Base-by-base conservation (phyloP, 148 eudicot genomes). In the Camellia japonica region DNA sequence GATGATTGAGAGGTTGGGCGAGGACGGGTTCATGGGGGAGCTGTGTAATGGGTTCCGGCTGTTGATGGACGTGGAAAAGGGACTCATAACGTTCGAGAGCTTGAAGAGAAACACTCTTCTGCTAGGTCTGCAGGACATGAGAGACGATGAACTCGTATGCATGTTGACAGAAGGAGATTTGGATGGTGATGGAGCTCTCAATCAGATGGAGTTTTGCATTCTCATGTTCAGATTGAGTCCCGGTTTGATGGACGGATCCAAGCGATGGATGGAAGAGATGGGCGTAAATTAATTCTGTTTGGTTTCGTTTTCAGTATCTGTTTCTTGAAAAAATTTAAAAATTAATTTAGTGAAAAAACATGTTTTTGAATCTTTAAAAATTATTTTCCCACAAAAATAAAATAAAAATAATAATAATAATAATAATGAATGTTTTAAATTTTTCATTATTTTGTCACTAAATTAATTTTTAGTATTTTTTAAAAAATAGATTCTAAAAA, bases 201-300 rank as follows among this genome's bases (percentile, higher is more conserved):
- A 67, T 54, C 73, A 67, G 80, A 63, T 78, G 63, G 80, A 78
- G 63, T 78, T 78, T 18, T 78, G 80, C 59, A 67, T 78, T 30
- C 63, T 78, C 49, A 78, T 78, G 80, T 78, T 78, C 59, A 78
- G 80, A 54, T 6, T 78, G 63, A 78, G 80, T 30, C 80, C 80
- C 1, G 80, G 72, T 4, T 67, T 78, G 51, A 78, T 78, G 80
- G 79, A 76, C 18, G 79, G 71, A 10, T 63, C 79, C 42, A 47
- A 63, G 46, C 20, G 18, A 38, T 76, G 69, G 79, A 64, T 64
- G 67, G 68, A 76, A 3, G 78, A 76, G 7, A 60, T 76, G 65
- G 78, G 78, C 3, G 56, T 19, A 15, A 76, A 38, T 38, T 7
- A 59, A 59, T 30, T 30, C 30, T 30, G 38, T 30, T 30, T 30